Conservation (phyloP, 768 basidiomycete species). For the Boletus tomentosulus region DNA sequence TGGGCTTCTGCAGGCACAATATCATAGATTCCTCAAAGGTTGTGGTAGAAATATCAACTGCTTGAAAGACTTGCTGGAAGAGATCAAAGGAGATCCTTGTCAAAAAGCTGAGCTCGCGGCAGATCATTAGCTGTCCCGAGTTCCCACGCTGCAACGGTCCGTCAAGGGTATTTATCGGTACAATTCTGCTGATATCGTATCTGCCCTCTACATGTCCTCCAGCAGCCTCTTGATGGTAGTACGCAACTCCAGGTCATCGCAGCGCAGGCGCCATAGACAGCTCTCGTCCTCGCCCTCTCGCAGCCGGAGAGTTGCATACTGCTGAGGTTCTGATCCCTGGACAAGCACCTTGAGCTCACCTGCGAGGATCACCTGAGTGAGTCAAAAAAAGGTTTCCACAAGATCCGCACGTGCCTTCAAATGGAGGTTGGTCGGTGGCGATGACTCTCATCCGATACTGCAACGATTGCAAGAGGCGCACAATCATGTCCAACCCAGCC, state of each 20-base stretch:
- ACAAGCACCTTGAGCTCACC: conserved; percentile 66
- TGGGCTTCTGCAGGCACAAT: conserved; percentile 37
- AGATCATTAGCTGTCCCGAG: not conserved
- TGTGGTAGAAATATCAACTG: conserved; percentile 3
- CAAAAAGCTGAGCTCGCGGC: conserved; percentile 1
- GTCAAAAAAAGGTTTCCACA: not conserved
- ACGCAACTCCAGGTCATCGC: conserved; percentile 42
- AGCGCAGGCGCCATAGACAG: conserved; percentile 68
- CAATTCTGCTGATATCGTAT: no score
- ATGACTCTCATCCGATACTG: conserved; percentile 46
- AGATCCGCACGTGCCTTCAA: conserved; percentile 44
- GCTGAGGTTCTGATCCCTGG: conserved; percentile 19
- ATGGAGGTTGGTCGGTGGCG: conserved; percentile 52
- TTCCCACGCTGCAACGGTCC: conserved; percentile 1
- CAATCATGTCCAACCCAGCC: conserved; percentile 47
- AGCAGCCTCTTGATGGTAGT: conserved; percentile 43
- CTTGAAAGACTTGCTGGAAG: conserved; percentile 5
- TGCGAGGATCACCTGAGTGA: conserved; percentile 23
- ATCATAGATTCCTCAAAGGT: conserved; percentile 48
- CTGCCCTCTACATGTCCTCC: conserved; percentile 13
- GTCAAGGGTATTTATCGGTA: not conserved
- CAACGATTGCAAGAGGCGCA: conserved; percentile 51
- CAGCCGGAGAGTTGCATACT: conserved; percentile 47
- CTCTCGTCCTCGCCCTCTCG: conserved; percentile 64
- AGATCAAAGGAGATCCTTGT: conserved; percentile 14